Conservation (phyloP, 108 stramenopile genomes). For the Nitzschia putrida region DNA sequence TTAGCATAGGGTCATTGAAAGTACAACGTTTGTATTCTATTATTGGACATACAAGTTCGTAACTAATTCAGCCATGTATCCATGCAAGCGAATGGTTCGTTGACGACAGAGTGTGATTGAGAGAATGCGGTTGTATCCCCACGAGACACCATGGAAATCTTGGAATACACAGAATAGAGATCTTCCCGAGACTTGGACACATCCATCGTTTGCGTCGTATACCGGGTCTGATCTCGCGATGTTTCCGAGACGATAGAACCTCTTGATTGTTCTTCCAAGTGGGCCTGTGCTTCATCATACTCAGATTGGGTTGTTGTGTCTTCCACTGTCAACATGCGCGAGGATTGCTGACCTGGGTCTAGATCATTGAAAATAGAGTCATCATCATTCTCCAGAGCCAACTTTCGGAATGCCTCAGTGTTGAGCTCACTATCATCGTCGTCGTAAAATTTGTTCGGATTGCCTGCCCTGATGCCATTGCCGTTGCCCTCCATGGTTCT, state of each 20-base stretch:
- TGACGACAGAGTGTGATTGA: background rate
- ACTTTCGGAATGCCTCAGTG: conserved; percentile 2
- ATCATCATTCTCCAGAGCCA: conserved; percentile 9
- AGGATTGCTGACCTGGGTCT: background rate
- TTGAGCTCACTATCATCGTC: conserved; percentile 17
- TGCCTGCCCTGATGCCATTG: background rate
- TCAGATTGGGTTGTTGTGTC: too few relatives aligned
- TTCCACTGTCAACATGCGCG: too few relatives aligned
- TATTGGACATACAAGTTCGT: background rate
- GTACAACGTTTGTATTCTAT: too few relatives aligned
- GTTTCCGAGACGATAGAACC: conserved; percentile 2
- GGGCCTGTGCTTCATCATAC: background rate
- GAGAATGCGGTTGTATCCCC: background rate
- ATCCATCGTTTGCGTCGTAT: background rate
- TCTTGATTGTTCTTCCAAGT: background rate
- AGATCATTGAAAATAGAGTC: conserved; percentile 18
- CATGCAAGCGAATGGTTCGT: conserved; percentile 15
- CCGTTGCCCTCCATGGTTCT: background rate
- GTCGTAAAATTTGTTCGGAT: conserved; percentile 1
- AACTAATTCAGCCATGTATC: conserved; percentile 10
- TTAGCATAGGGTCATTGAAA: too few relatives aligned
- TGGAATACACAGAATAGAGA: background rate
- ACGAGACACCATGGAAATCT: background rate
- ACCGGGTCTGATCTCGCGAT: conserved; percentile 5
- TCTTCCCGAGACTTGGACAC: conserved; percentile 6